These are phyloP conservation scores for Populus hybrid DNA, from an alignment of 441 rosid species.

Conservation along the genomic window DNA sequence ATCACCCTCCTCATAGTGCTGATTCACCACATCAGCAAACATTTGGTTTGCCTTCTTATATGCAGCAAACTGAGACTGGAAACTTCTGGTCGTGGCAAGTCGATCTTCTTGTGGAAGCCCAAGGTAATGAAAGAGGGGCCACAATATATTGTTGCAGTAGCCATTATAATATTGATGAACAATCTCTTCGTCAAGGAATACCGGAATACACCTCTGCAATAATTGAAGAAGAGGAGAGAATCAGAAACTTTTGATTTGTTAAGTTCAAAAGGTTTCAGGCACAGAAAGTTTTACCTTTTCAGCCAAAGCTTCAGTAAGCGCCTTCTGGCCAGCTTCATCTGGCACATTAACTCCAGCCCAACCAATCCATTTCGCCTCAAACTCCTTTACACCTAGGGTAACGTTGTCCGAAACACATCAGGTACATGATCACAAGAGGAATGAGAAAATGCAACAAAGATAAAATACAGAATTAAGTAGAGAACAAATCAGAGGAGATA, in stretches of 20 bases:
- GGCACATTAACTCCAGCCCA: conserved; percentile 99
- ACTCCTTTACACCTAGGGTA: conserved; percentile 84
- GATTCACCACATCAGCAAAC: conserved; percentile 93
- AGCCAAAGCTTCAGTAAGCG: conserved; percentile 89
- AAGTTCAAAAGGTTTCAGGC: conserved; percentile 6
- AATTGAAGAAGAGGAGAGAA: conserved; percentile 4
- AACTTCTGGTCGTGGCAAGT: conserved; percentile 95
- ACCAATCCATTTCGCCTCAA: conserved; percentile 99
- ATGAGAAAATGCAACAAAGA: conserved; percentile 2
- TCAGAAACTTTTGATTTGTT: not conserved
- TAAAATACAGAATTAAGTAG: not conserved
- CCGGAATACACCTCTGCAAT: conserved; percentile 91
- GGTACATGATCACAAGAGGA: conserved; percentile 18
- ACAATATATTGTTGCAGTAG: conserved; percentile 94
- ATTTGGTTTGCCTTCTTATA: conserved; percentile 96
- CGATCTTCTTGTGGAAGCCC: conserved; percentile 99
- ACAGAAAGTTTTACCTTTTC: conserved; percentile 54
- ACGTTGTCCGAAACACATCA: conserved; percentile 32
- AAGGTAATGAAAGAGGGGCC: conserved; percentile 98
- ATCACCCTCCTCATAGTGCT: conserved; percentile 96
- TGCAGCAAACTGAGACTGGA: conserved; percentile 95
- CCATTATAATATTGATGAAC: conserved; percentile 99
- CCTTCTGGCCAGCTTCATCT: conserved; percentile 88
- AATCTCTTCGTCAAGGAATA: conserved; percentile 97
- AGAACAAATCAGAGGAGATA: not conserved